phyloP scores from a whole-genome alignment of 495 filamentous ascomycete species.

The Lentithecium fluviatile region DNA sequence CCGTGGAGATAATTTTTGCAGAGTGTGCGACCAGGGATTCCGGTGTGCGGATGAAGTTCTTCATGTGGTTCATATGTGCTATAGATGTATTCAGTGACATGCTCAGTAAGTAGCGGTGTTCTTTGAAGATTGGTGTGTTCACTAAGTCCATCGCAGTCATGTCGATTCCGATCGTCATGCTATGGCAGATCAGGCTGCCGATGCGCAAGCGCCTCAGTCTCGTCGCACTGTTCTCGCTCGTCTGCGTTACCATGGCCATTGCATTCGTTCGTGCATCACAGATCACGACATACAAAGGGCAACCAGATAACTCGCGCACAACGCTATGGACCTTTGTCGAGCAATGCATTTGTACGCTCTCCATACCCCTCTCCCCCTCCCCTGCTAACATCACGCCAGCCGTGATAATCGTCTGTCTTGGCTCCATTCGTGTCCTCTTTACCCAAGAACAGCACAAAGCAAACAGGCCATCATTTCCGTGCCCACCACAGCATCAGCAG shows the following conservation, averaged over 20 bases:
- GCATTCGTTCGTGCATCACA: background rate
- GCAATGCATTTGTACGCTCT: background rate
- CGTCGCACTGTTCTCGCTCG: background rate
- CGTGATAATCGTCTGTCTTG: background rate
- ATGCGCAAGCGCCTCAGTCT: conserved; percentile 1
- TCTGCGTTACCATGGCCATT: background rate
- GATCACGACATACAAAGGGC: background rate
- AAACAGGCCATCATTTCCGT: background rate
- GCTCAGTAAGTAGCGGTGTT: background rate
- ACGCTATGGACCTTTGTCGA: background rate
- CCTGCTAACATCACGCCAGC: background rate
- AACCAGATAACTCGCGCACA: background rate
- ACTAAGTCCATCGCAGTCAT: background rate
- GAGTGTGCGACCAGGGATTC: background rate
- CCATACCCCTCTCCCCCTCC: background rate
- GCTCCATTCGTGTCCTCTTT: background rate
- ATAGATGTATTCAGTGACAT: background rate
- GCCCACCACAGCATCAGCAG: background rate
- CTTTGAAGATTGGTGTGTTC: background rate
- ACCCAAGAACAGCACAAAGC: background rate
- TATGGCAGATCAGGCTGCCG: background rate
- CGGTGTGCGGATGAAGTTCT: background rate
- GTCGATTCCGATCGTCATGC: background rate
- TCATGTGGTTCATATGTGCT: background rate
- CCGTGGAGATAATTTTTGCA: background rate